Conservation (phyloP, 2,329 filamentous ascomycete genomes). For the Trichoderma sp. region DNA sequence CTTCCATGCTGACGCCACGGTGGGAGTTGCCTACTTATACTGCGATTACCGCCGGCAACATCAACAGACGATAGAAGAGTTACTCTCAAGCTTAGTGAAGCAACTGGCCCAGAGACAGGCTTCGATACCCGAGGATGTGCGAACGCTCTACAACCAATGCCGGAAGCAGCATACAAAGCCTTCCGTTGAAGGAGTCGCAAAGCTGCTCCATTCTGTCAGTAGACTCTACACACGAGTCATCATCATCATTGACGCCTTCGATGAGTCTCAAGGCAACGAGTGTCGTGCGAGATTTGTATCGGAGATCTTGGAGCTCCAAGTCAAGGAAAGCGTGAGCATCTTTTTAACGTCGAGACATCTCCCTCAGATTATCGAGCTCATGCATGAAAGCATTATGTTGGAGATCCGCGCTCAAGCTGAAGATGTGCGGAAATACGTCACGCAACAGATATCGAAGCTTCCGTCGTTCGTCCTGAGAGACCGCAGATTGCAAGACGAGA, state of each 20-base stretch:
- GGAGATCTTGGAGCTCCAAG: no score
- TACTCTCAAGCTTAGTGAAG: slow-evolving; percentile 5
- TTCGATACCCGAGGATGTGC: not conserved
- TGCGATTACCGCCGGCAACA: not conserved
- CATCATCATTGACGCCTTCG: slow-evolving; percentile 10
- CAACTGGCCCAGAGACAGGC: not conserved
- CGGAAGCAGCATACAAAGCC: not conserved
- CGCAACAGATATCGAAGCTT: no score
- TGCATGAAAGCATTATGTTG: no score
- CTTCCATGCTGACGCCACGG: no score
- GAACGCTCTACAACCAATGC: not conserved
- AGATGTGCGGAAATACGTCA: no score
- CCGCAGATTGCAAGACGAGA: no score
- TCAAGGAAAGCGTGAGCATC: no score
- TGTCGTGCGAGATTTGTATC: no score
- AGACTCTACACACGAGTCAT: not conserved
- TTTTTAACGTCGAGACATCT: no score
- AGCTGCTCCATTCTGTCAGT: not conserved
- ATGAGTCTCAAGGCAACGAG: not conserved
- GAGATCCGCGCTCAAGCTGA: no score
- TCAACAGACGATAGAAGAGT: not conserved
- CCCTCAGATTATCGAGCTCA: no score
- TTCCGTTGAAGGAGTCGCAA: not conserved
- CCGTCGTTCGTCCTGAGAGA: no score
- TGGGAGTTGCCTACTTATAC: slow-evolving; percentile 13